These are phyloP conservation scores for Osmozyma mogii DNA, from an alignment of 805 yeast species.

Conservation along the genomic window DNA sequence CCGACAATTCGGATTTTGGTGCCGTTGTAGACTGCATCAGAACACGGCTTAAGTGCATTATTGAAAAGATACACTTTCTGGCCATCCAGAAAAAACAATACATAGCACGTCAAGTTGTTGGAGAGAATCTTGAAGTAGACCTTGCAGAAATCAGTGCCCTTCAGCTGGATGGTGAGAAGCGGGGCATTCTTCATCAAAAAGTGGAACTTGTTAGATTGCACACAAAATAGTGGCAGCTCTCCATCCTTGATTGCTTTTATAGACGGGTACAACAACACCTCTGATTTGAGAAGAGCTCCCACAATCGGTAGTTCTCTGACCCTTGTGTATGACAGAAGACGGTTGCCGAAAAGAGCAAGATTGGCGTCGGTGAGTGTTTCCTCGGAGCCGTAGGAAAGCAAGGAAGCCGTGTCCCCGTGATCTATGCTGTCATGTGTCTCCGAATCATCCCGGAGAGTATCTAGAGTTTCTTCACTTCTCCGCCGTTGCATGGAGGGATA, in stretches of 20 bases:
- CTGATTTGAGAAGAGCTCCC: conserved; percentile 7
- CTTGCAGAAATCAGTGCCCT: conserved; percentile 17
- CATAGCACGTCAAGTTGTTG: conserved; percentile 22
- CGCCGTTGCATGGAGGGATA: too few species aligned
- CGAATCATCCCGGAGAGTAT: too few species aligned
- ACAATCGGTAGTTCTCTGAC: conserved; percentile 12
- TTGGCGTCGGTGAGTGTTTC: conserved; percentile 10
- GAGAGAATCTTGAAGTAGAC: conserved; percentile 22
- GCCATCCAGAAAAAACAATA: conserved; percentile 16
- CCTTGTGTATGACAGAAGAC: conserved; percentile 7
- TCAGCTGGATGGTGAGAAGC: conserved; percentile 15
- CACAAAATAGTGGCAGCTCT: conserved; percentile 6
- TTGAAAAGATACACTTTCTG: conserved; percentile 16
- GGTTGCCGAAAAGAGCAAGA: conserved; percentile 7
- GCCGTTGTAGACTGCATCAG: conserved; percentile 19
- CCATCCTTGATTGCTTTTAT: conserved; percentile 5
- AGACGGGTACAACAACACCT: conserved; percentile 7
- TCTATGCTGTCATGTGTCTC: too few species aligned
- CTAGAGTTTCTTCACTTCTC: too few species aligned
- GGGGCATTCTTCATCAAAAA: conserved; percentile 23
- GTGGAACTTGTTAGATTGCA: conserved; percentile 12
- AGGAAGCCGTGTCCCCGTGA: too few species aligned
- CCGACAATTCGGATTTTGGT: conserved; percentile 26
- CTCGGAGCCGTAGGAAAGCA: too few species aligned
- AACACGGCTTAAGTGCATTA: conserved; percentile 23